Base-by-base conservation (phyloP, 768 basidiomycete genomes). In the Auricularia auricula-judae region DNA sequence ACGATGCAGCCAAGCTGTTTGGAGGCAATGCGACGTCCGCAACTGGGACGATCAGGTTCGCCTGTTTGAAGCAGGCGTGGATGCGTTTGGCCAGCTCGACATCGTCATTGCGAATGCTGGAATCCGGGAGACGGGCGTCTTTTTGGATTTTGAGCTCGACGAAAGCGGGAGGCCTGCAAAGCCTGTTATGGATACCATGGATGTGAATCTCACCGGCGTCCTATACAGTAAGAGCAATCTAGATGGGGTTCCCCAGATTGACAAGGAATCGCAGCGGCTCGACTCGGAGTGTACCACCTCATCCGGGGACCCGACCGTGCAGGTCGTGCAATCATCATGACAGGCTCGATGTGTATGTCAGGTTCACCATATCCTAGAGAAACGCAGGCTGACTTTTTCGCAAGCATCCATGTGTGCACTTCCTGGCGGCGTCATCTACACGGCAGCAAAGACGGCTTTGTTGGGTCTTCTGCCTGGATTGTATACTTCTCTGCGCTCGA, bases 241-340 rank as follows among this genome's bases (percentile, higher is more conserved):
- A 16, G 1, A 1, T 61, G 35, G 10, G 23, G 29, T 58, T 36
- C 33, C 33, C n/a, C 3, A n/a, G 3, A 7, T 33, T 58, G 34
- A 29, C 56, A 63, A 14, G 42, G 16, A 29, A 5, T 2, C 60
- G n/a, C 56, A 84, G 81, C 82, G 18, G 73, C 76, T 5, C 80
- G 83, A 65, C 73, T 86, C 23, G 81, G 79, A 7, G 70, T 80
- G 43, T 79, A 83, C 68, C 84, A 85, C 69, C 74, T 86, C n/a
- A 35, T 36, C 29, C 72, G 71, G 35, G 74, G 75, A 34, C 70
- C 77, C 14, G 72, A 67, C 33, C 75, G 71, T 59, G 74, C 76
- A n/a, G 75, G 80, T 42, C 85, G 84, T 67, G 71, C 82, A 4
- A 66, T 85, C 56, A 74, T 84, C 34, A 70, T 85, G 14, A 76